A percentile compares a stretch with the other conserved stretches of the same genome.
These are phyloP conservation scores for Acacia pycnantha DNA, from an alignment of 331 rosid genomes.

Conservation along the genomic window DNA sequence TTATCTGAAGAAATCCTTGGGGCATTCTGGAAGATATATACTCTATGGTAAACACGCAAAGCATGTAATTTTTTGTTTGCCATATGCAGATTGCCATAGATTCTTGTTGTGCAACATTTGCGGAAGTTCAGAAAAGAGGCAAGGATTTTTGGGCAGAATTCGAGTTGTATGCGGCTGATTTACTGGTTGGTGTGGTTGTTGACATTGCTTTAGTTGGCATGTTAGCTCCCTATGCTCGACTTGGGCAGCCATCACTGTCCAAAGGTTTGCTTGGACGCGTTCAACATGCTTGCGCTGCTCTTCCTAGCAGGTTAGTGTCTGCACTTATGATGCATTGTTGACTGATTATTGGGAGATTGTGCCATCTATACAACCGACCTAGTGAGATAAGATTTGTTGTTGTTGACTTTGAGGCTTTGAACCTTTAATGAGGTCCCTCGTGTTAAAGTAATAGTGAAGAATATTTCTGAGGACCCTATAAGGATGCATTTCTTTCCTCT, in stretches of 20 bases:
- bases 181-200: constrained; percentile 87
- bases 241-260: constrained; percentile 71
- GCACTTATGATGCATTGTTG: neutral
- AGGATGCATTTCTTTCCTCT: neutral
- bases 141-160: constrained; percentile 95
- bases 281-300: constrained; percentile 72
- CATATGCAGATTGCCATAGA: constrained; percentile 77
- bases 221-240: constrained; percentile 93
- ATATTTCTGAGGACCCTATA: neutral
- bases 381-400: too few relatives aligned
- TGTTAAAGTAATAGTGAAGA: constrained; percentile 12
- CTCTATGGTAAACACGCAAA: neutral
- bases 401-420: neutral
- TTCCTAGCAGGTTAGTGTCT: constrained; percentile 90
- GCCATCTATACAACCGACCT: too few relatives aligned
- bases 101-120: constrained; percentile 93
- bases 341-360: too few relatives aligned
- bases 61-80: constrained; percentile 16
- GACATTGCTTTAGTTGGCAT: constrained; percentile 91
- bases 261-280: constrained; percentile 74
- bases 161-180: constrained; percentile 95
- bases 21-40: neutral
- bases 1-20: neutral
- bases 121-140: constrained; percentile 94
- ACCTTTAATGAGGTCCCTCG: neutral